Percentiles rank a stretch among this genome's conserved stretches.
These are phyloP conservation scores for Leptodontidium sp. DNA, from an alignment of 2,329 filamentous ascomycete species.

Conservation along the genomic window DNA sequence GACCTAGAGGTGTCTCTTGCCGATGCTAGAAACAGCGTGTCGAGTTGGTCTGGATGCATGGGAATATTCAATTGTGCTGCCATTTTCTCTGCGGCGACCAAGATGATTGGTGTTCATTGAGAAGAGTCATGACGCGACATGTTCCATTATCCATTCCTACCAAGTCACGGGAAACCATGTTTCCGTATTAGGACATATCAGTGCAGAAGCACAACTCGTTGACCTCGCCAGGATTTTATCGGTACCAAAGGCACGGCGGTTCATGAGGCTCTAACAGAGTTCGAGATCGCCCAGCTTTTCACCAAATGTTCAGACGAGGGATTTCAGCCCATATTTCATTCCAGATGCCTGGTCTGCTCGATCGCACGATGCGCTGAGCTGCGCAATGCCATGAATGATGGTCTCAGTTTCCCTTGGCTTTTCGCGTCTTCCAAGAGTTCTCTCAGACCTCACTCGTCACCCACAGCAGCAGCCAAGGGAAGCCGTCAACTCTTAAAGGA, in stretches of 20 bases:
- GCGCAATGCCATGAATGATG: constrained; percentile 10
- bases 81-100: no score
- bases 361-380: constrained; percentile 4
- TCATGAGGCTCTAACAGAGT: neutral
- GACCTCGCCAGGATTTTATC: neutral
- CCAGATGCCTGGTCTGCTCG: neutral
- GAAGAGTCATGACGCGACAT: no score
- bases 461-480: neutral
- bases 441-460: neutral
- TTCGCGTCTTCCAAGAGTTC: neutral
- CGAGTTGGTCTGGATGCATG: neutral
- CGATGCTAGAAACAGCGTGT: no score
- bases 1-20: neutral
- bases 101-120: no score
- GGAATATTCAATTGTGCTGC: neutral
- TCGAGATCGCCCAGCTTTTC: neutral
- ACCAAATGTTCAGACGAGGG: neutral
- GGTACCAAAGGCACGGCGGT: neutral
- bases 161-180: neutral
- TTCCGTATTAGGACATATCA: no score
- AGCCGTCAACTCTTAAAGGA: neutral
- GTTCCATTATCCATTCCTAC: no score
- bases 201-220: neutral
- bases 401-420: neutral
- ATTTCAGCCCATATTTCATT: neutral